Evolutionary conservation across 2,329 filamentous ascomycete species (phyloP).

Genomic region (Penicillium sumatraense): DNA sequence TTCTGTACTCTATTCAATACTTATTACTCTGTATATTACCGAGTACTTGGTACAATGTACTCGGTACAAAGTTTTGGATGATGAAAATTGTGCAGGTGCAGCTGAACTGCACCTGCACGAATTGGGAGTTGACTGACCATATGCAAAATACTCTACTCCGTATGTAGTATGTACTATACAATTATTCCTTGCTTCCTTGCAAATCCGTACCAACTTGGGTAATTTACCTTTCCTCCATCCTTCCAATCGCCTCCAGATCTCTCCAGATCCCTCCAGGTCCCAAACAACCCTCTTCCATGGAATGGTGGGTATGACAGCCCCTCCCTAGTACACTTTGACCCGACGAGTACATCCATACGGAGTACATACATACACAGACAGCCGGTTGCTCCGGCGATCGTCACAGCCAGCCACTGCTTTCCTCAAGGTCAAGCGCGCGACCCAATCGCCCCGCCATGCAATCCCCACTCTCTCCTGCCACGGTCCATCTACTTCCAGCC

Average conservation of each 20-base stretch:
- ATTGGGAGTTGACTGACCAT: too few species aligned
- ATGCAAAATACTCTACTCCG: too few species aligned
- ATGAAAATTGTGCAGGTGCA: not conserved
- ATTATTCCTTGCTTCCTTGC: not conserved
- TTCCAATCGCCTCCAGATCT: too few species aligned
- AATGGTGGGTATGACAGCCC: not conserved
- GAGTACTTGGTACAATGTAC: too few species aligned
- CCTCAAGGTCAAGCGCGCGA: not conserved
- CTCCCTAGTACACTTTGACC: not conserved
- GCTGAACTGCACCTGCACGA: not conserved
- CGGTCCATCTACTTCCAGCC: slow-evolving; percentile 5
- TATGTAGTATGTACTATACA: too few species aligned
- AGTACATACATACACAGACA: not conserved
- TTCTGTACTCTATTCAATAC: too few species aligned
- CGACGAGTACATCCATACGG: not conserved
- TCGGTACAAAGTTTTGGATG: not conserved
- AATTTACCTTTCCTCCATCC: not conserved
- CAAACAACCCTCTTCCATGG: too few species aligned
- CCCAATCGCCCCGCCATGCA: not conserved
- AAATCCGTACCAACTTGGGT: not conserved
- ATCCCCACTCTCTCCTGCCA: slow-evolving; percentile 16
- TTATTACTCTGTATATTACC: too few species aligned
- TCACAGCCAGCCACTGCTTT: slow-evolving; percentile 18
- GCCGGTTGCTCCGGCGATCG: slow-evolving; percentile 14
- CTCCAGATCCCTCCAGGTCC: too few species aligned